These are phyloP conservation scores for Citrullus colocynthis DNA, from an alignment of 306 rosid genomes.

Conservation along the genomic window DNA sequence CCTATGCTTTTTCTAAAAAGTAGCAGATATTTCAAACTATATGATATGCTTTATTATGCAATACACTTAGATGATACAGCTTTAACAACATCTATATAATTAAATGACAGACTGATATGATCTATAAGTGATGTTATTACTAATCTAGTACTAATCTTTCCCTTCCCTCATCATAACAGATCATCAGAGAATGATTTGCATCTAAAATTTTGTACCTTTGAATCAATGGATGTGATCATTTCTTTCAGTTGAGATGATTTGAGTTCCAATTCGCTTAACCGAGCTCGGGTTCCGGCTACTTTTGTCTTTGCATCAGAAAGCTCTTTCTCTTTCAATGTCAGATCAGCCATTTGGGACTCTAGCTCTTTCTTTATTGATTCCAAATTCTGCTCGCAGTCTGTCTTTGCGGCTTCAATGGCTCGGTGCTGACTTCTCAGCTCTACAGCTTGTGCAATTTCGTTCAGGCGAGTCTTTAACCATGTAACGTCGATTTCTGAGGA, in stretches of 20 bases:
- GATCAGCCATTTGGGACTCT: conserved; percentile 31
- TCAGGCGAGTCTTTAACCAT: conserved; percentile 46
- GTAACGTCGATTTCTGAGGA: conserved; percentile 43
- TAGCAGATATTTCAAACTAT: neutral
- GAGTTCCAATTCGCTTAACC: conserved; percentile 46
- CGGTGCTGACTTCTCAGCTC: conserved; percentile 36
- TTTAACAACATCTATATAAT: no score
- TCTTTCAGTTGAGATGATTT: conserved; percentile 34
- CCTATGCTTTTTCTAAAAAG: neutral
- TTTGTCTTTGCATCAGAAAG: conserved; percentile 26
- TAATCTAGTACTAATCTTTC: neutral
- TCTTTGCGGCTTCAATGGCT: conserved; percentile 28
- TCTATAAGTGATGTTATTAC: neutral
- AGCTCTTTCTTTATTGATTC: conserved; percentile 42
- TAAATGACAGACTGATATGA: neutral
- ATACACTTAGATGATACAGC: neutral
- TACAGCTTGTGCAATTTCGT: conserved; percentile 32
- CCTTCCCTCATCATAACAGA: conserved; percentile 21
- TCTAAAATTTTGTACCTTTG: conserved; percentile 41
- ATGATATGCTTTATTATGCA: neutral
- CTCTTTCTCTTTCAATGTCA: conserved; percentile 55
- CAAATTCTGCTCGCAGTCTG: conserved; percentile 28
- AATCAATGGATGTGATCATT: conserved; percentile 23
- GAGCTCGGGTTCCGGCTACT: conserved; percentile 39
- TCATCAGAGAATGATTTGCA: conserved; percentile 39